Evolutionary conservation across 1,284 basidiomycete species (phyloP).

Genomic region (Puccinia polysora): DNA sequence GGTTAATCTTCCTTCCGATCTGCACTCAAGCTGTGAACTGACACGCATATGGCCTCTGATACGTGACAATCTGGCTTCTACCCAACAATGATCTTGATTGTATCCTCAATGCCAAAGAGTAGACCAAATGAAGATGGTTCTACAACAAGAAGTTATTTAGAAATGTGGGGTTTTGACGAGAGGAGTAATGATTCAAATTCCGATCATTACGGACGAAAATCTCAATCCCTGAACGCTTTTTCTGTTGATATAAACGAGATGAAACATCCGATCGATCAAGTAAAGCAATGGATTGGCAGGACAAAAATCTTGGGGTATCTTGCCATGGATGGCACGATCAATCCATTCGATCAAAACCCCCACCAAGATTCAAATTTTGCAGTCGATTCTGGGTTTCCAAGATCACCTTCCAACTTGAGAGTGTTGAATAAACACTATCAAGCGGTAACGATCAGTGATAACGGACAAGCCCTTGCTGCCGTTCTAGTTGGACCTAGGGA

Average conservation of each 20-base stretch:
- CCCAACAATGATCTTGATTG: not conserved
- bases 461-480: constrained; percentile 21
- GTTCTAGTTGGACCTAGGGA: not conserved
- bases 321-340: constrained; percentile 16
- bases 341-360: not conserved
- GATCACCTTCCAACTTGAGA: not conserved
- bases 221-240: no score
- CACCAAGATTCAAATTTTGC: no score
- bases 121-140: not conserved
- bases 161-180: constrained; percentile 14
- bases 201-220: no score
- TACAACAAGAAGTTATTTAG: not conserved
- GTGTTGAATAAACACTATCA: not conserved
- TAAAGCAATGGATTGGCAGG: constrained; percentile 36
- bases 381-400: not conserved
- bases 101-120: not conserved
- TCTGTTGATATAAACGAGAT: not conserved
- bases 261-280: not conserved
- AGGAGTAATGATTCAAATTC: no score
- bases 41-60: not conserved
- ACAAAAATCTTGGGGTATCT: constrained; percentile 26
- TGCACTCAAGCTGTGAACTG: not conserved
- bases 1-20: not conserved
- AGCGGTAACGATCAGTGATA: constrained; percentile 27
- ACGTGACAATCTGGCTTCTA: not conserved